Evolutionary conservation across 2,329 filamentous ascomycete genomes (phyloP).

Genomic region (Diaporthe caulivora): DNA sequence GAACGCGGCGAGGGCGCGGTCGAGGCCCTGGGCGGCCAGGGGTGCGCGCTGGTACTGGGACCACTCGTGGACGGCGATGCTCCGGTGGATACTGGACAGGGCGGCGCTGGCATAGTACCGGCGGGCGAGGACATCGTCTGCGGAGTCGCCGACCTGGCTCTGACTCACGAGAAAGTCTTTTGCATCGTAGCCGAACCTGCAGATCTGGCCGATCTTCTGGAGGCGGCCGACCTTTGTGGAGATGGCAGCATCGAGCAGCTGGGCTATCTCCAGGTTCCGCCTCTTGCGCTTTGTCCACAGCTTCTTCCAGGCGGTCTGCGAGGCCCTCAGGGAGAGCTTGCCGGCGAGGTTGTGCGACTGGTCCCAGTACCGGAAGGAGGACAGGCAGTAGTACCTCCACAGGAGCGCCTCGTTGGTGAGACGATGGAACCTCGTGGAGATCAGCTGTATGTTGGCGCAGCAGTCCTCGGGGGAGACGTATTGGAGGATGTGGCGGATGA

Average conservation of each 20-base stretch:
- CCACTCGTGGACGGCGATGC: conserved; percentile 85
- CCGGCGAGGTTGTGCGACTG: conserved; percentile 69
- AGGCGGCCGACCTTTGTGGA: conserved; percentile 77
- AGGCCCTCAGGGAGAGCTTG: conserved; percentile 66
- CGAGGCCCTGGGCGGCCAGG: conserved; percentile 60
- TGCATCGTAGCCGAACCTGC: conserved; percentile 83
- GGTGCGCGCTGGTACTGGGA: conserved; percentile 60
- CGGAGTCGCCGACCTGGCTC: conserved; percentile 67
- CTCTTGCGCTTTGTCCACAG: conserved; percentile 70
- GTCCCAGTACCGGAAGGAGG: conserved; percentile 82
- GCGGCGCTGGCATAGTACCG: conserved; percentile 82
- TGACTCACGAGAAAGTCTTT: conserved; percentile 86
- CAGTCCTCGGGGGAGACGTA: conserved; percentile 70
- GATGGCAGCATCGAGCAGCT: conserved; percentile 76
- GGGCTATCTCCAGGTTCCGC: conserved; percentile 64
- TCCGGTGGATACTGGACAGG: conserved; percentile 84
- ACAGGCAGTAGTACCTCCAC: conserved; percentile 82
- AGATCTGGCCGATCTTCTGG: conserved; percentile 77
- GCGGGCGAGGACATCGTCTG: conserved; percentile 82
- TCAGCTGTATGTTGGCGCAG: conserved; percentile 60
- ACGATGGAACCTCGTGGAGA: conserved; percentile 73
- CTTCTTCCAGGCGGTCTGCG: conserved; percentile 79
- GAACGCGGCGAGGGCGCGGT: conserved; percentile 83
- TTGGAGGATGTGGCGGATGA: conserved; percentile 82
- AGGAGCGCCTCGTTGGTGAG: conserved; percentile 79